Conservation (phyloP, 805 yeast genomes). For the Cephaloascus albidus region DNA sequence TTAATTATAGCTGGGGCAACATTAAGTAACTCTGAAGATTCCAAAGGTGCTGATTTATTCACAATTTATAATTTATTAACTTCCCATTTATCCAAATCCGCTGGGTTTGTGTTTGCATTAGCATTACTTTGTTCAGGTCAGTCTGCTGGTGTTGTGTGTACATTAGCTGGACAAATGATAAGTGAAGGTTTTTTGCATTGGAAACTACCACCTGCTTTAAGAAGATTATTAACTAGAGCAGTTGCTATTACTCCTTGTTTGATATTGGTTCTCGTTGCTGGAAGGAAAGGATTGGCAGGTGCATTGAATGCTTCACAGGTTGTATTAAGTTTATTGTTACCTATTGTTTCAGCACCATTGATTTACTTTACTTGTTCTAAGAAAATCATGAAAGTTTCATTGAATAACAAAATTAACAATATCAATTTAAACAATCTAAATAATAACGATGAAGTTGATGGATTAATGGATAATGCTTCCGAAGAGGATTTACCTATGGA, state of each 20-base stretch:
- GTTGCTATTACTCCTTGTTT: constrained; percentile 83
- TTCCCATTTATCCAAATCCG: constrained; percentile 68
- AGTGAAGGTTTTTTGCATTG: constrained; percentile 82
- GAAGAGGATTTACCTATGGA: background rate
- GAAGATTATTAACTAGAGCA: constrained; percentile 73
- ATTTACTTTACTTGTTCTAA: constrained; percentile 71
- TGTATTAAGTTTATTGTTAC: constrained; percentile 68
- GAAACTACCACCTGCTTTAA: constrained; percentile 73
- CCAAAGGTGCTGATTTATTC: constrained; percentile 59
- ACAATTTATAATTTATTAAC: constrained; percentile 69
- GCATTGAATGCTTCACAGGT: constrained; percentile 80
- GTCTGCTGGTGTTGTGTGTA: constrained; percentile 90
- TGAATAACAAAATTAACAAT: constrained; percentile 8
- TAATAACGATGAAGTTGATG: constrained; percentile 1
- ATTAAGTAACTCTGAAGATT: constrained; percentile 43
- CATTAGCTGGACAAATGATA: constrained; percentile 90
- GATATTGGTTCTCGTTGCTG: constrained; percentile 59
- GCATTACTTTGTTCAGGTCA: constrained; percentile 90
- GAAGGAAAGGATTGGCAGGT: constrained; percentile 71
- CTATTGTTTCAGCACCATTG: constrained; percentile 83
- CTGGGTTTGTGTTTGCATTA: constrained; percentile 82
- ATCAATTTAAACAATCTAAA: constrained; percentile 3
- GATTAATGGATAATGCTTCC: constrained; percentile 18
- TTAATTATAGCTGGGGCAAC: constrained; percentile 90
- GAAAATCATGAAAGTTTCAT: constrained; percentile 52